Conservation (phyloP, 257 asterid genomes). For the Nyctanthes arbortristis region DNA sequence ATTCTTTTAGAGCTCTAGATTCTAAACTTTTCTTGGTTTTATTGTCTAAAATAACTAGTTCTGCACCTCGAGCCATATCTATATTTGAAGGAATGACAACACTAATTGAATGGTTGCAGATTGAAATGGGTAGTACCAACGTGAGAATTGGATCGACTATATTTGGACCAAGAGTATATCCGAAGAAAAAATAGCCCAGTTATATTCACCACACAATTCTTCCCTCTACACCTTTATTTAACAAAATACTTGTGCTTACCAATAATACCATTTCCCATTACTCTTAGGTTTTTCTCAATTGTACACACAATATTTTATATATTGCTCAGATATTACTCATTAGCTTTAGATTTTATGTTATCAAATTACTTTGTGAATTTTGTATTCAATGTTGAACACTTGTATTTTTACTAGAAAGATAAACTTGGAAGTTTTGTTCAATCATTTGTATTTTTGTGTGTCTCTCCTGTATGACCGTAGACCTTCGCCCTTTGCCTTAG, state of each 20-base stretch:
- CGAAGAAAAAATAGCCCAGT: constrained; percentile 48
- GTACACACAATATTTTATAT: too few relatives aligned
- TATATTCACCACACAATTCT: neutral
- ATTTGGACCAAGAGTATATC: constrained; percentile 83
- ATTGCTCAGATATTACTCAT: too few relatives aligned
- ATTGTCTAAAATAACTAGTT: neutral
- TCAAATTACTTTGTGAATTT: too few relatives aligned
- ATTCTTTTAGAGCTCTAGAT: neutral
- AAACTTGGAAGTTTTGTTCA: neutral
- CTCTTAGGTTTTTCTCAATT: too few relatives aligned
- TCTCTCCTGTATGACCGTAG: too few relatives aligned
- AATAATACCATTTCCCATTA: too few relatives aligned
- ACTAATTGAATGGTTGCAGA: constrained; percentile 45
- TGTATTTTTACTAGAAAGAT: too few relatives aligned
- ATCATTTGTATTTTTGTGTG: neutral
- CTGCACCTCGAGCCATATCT: neutral
- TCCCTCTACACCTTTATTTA: neutral
- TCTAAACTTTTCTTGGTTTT: neutral
- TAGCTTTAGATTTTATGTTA: too few relatives aligned
- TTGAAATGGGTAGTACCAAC: constrained; percentile 85
- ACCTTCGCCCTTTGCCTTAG: too few relatives aligned
- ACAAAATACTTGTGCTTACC: neutral
- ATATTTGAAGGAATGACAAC: neutral
- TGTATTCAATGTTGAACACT: too few relatives aligned
- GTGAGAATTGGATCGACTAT: constrained; percentile 90